Percentiles rank a stretch among this genome's conserved stretches.
Evolutionary conservation across 345 rosid species (phyloP).

Genomic region (Sapria himalayana): DNA sequence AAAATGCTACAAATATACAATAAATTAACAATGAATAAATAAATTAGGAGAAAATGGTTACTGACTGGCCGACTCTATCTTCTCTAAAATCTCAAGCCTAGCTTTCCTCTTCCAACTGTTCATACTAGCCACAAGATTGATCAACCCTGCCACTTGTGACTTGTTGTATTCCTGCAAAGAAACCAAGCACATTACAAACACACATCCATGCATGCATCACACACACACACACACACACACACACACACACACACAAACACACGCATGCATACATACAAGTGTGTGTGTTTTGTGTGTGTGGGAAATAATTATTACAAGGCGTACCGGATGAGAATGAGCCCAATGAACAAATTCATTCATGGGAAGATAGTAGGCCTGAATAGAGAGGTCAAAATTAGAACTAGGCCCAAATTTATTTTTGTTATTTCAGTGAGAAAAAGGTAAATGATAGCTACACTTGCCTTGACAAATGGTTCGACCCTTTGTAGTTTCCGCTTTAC

Average conservation of each 20-base stretch:
- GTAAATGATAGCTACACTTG: constrained; percentile 7
- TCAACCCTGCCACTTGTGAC: constrained; percentile 52
- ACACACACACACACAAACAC: not conserved
- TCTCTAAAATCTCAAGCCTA: constrained; percentile 59
- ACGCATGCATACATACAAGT: not conserved
- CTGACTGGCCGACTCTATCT: constrained; percentile 37
- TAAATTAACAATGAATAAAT: too few species aligned
- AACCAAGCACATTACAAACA: not conserved
- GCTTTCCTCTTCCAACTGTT: constrained; percentile 95
- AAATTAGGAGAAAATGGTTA: too few species aligned
- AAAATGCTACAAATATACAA: too few species aligned
- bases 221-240: not conserved
- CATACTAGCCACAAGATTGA: constrained; percentile 83
- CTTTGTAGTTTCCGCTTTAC: constrained; percentile 60
- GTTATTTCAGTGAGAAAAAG: not conserved
- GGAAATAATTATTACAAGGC: constrained; percentile 8
- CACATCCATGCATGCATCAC: not conserved
- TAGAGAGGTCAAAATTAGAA: not conserved
- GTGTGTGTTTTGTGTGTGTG: not conserved
- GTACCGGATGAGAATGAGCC: constrained; percentile 90
- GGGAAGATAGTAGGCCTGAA: constrained; percentile 87
- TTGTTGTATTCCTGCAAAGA: constrained; percentile 54
- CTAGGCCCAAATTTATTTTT: not conserved
- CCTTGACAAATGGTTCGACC: constrained; percentile 83
- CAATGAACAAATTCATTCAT: constrained; percentile 92